phyloP scores from a whole-genome alignment of 768 basidiomycete genomes.

The Mycena kentingensis region DNA sequence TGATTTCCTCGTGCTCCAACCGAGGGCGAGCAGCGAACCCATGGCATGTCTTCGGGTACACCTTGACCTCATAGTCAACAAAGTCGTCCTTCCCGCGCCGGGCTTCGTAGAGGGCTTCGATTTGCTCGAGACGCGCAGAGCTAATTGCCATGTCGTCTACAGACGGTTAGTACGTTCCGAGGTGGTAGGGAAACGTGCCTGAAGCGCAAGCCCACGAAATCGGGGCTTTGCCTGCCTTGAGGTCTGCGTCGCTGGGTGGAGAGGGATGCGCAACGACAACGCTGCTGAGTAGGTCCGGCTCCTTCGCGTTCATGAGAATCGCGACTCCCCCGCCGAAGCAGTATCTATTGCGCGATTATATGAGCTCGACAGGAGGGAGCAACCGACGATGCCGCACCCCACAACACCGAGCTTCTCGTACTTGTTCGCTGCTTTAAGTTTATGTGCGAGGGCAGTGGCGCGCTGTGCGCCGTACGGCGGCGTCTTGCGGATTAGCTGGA shows the following conservation, averaged over 20 bases:
- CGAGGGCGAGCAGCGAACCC: neutral
- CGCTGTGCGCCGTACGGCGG: neutral
- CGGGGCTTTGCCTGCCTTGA: neutral
- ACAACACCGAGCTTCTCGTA: neutral
- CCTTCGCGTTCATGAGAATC: neutral
- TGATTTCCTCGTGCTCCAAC: conserved; percentile 1
- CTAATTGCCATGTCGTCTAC: conserved; percentile 16
- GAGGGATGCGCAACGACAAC: neutral
- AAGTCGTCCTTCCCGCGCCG: conserved; percentile 39
- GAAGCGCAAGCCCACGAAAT: neutral
- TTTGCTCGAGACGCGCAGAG: conserved; percentile 17
- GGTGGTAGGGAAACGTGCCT: neutral
- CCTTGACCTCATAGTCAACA: conserved; percentile 48
- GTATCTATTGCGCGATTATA: neutral
- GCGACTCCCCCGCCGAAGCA: neutral
- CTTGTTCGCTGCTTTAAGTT: neutral
- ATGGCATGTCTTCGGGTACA: conserved; percentile 31
- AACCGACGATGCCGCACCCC: neutral
- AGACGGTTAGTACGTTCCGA: too few relatives aligned
- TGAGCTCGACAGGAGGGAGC: neutral
- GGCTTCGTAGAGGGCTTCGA: conserved; percentile 39
- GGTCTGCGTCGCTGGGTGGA: neutral
- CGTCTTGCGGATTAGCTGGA: neutral
- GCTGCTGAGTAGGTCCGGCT: neutral
- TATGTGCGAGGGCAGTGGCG: neutral